Evolutionary conservation across 495 filamentous ascomycete genomes (phyloP).

Genomic region (Lophiostoma macrostomum): DNA sequence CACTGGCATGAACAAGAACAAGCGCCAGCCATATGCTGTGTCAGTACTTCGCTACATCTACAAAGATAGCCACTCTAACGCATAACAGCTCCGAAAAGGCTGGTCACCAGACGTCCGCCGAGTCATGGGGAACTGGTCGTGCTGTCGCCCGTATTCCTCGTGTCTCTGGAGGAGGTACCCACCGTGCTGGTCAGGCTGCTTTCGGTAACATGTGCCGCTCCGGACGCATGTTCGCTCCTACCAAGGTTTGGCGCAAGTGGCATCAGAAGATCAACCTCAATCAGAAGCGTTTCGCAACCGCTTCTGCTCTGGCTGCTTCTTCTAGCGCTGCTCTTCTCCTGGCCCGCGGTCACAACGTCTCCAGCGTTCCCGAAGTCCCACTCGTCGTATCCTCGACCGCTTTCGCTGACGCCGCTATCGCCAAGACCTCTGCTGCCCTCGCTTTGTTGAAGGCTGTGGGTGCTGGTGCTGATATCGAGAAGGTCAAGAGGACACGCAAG

Average conservation of each 20-base stretch:
- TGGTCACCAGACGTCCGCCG: conserved; percentile 98
- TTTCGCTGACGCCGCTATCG: conserved; percentile 70
- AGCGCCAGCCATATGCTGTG: conserved; percentile 98
- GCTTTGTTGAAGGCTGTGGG: conserved; percentile 83
- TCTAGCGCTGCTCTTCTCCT: conserved; percentile 89
- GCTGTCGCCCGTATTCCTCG: conserved; percentile 99
- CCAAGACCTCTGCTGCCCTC: conserved; percentile 86
- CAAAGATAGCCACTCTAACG: background rate
- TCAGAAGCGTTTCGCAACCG: conserved; percentile 98
- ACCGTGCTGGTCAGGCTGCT: conserved; percentile 98
- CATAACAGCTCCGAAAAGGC: conserved; percentile 75
- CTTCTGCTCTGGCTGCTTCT: conserved; percentile 94
- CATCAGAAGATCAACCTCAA: conserved; percentile 99
- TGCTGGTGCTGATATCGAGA: conserved; percentile 84
- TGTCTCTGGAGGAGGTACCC: conserved; percentile 99
- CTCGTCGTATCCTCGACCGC: conserved; percentile 88
- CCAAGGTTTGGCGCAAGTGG: conserved; percentile 99
- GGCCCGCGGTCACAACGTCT: conserved; percentile 94
- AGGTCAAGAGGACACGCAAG: conserved; percentile 92
- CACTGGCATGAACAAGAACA: conserved; percentile 99
- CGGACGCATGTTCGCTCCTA: conserved; percentile 99
- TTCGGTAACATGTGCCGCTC: conserved; percentile 99
- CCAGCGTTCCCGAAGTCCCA: conserved; percentile 89
- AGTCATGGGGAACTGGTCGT: conserved; percentile 99
- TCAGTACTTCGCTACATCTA: conserved; percentile 37